Percentiles rank a stretch among this genome's conserved stretches.
Evolutionary conservation across 345 rosid species (phyloP).

Genomic region (Sonneratia caseolaris): DNA sequence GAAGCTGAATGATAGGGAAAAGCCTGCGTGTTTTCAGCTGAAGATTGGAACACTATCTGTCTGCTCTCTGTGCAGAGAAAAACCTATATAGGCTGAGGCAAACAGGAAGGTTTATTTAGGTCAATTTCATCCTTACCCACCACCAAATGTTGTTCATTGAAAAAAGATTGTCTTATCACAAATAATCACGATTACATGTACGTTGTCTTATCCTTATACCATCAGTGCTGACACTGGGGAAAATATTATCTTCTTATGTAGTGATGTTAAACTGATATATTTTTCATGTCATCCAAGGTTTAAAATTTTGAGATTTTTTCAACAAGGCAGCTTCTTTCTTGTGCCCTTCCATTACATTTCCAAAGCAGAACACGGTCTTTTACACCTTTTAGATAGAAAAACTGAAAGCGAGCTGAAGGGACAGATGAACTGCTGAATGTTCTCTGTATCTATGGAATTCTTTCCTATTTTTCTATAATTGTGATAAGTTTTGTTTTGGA

Average conservation of each 20-base stretch:
- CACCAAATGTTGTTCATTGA: not conserved
- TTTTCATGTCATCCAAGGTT: too few species aligned
- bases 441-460: not conserved
- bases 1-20: not conserved
- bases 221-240: too few species aligned
- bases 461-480: conserved; percentile 10
- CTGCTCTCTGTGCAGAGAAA: not conserved
- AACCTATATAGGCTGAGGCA: not conserved
- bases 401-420: conserved; percentile 2
- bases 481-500: conserved; percentile 1
- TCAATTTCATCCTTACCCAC: not conserved
- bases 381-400: not conserved
- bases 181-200: too few species aligned
- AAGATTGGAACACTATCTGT: not conserved
- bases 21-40: not conserved
- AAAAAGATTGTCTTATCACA: too few species aligned
- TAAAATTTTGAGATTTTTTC: not conserved
- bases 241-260: too few species aligned
- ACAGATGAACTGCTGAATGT: conserved; percentile 39
- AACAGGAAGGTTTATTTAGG: not conserved
- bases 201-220: too few species aligned
- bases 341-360: conserved; percentile 11
- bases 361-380: conserved; percentile 18
- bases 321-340: not conserved
- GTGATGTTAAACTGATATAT: not conserved